Conservation (phyloP, 805 yeast genomes). For the Hanseniaspora clermontiae region DNA sequence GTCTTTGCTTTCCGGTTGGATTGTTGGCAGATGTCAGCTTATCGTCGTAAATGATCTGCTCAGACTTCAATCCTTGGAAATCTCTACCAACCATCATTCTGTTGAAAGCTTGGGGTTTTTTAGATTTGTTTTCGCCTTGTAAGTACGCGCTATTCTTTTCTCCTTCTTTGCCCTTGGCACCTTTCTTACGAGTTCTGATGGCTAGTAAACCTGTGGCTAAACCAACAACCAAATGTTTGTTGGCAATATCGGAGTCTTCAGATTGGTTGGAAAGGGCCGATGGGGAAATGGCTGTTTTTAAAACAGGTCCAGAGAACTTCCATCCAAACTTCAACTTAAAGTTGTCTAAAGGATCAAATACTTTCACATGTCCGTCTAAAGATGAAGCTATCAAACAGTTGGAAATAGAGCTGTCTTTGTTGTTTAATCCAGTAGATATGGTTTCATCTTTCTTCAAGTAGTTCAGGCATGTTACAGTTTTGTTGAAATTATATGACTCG, state of each 20-base stretch:
- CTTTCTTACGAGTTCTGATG: slow-evolving; percentile 70
- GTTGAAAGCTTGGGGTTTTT: slow-evolving; percentile 47
- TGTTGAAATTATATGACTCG: slow-evolving; percentile 76
- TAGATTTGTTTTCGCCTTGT: not conserved
- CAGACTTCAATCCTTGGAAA: slow-evolving; percentile 70
- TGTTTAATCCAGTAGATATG: slow-evolving; percentile 13
- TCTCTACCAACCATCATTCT: slow-evolving; percentile 85
- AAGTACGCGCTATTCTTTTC: not conserved
- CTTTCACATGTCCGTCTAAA: slow-evolving; percentile 92
- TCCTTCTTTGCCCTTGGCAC: slow-evolving; percentile 32
- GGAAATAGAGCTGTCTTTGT: slow-evolving; percentile 20
- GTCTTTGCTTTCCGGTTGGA: slow-evolving; percentile 53
- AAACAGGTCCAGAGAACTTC: slow-evolving; percentile 91
- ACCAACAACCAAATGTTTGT: slow-evolving; percentile 83
- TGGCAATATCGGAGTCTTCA: slow-evolving; percentile 13
- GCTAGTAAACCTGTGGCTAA: slow-evolving; percentile 79
- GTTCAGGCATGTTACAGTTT: slow-evolving; percentile 72
- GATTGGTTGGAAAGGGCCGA: slow-evolving; percentile 27
- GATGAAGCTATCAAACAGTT: slow-evolving; percentile 76
- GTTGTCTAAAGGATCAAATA: slow-evolving; percentile 63
- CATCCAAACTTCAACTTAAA: slow-evolving; percentile 93
- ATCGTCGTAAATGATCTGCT: slow-evolving; percentile 56
- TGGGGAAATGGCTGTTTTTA: slow-evolving; percentile 83
- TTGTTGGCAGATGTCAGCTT: slow-evolving; percentile 28
- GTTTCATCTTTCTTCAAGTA: slow-evolving; percentile 23